Base-by-base conservation (phyloP, 306 rosid species). In the Citrullus amarus region DNA sequence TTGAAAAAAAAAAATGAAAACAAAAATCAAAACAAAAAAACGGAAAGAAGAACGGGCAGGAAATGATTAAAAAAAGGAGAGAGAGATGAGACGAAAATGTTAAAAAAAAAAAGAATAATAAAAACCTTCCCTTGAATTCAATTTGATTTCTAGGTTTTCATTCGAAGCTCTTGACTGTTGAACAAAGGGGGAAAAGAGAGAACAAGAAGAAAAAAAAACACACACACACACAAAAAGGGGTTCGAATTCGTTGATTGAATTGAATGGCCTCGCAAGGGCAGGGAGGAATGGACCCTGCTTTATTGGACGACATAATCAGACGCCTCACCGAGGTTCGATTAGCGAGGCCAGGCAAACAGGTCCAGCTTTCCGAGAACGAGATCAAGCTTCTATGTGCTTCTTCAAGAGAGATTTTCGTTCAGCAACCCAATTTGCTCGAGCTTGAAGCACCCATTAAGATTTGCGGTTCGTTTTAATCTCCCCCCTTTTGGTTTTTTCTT, bases 361-460 rank as follows among this genome's bases (percentile, higher is more conserved):
- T 92, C 39, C 98, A 90, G 83, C 93, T 94, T n/a, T 90, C 97
- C 9, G 98, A 94, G 84, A 65, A 91, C 4, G 98, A 94, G 90
- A 94, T 94, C 97, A 94, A 89, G 88, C 97, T 92, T 39, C 96
- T 94, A 1, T 92, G 96, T 38, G 69, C 78, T 44, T 88, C 92
- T 80, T 94, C 98, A 53, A 84, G 89, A 81, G 96, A 92, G 6
- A 89, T 94, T 82, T 94, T 94, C 72, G 77, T 90, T 73, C 89
- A 81, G 17, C 98, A 94, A 79, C 91, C 97, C 58, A 92, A 89
- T 88, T 88, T 94, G 83, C 97, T 94, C 41, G 98, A 94, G 90
- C 98, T 94, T 15, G 94, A 90, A 81, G 97, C 97, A 76, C 97
- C 97, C 74, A 92, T 94, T 86, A 92, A 94, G 88, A 90, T 94